phyloP scores from a whole-genome alignment of 257 asterid species.

The Capsicum chinense region DNA sequence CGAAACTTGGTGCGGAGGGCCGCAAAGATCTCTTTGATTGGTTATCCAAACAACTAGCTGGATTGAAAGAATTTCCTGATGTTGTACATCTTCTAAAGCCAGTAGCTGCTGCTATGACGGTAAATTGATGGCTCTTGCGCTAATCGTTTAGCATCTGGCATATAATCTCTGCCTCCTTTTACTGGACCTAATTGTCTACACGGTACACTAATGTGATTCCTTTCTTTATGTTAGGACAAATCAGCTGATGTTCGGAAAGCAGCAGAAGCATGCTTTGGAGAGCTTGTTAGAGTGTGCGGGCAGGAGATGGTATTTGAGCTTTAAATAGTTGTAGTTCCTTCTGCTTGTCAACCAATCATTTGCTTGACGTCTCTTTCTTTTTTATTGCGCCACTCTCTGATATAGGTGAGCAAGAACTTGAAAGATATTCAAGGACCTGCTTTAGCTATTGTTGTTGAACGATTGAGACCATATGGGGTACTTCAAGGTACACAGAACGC shows the following conservation, averaged over 20 bases:
- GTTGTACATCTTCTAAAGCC: constrained; percentile 89
- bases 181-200: neutral
- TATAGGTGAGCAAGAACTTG: constrained; percentile 85
- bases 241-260: constrained; percentile 99
- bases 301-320: constrained; percentile 70
- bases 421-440: constrained; percentile 97
- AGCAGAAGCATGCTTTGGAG: constrained; percentile 91
- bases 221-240: constrained; percentile 67
- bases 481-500: constrained; percentile 56
- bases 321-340: constrained; percentile 31
- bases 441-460: constrained; percentile 86
- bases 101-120: constrained; percentile 94
- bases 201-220: neutral
- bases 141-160: neutral
- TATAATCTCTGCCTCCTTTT: constrained; percentile 9
- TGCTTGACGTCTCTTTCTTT: constrained; percentile 26
- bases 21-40: constrained; percentile 97
- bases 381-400: constrained; percentile 1
- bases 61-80: constrained; percentile 74
- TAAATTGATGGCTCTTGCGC: constrained; percentile 35
- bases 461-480: constrained; percentile 69
- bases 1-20: constrained; percentile 97
- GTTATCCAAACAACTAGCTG: constrained; percentile 77
- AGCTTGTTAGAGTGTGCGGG: constrained; percentile 88
- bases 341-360: constrained; percentile 23